Evolutionary conservation across 2,329 filamentous ascomycete species (phyloP).

Genomic region (Ceratocystis papillata): DNA sequence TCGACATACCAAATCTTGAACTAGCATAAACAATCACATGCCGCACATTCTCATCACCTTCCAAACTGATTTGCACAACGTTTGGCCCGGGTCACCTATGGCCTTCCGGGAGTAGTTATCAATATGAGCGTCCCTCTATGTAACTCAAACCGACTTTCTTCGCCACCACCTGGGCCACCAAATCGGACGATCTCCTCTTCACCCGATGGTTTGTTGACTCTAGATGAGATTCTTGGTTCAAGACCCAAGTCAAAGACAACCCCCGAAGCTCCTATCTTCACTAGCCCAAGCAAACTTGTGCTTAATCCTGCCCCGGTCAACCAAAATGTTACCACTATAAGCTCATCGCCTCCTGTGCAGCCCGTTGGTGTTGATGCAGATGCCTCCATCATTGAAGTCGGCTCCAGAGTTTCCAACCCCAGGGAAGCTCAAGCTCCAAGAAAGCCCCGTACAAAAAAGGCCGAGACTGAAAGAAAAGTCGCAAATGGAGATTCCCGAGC

Average conservation of each 20-base stretch:
- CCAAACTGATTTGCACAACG: neutral
- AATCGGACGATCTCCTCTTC: conserved; percentile 17
- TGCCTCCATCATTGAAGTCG: conserved; percentile 21
- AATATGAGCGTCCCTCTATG: conserved; percentile 8
- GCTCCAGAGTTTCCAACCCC: neutral
- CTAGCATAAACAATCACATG: conserved; percentile 5
- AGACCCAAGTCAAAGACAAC: neutral
- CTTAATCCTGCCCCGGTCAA: neutral
- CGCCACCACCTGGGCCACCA: neutral
- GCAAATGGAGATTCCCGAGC: neutral
- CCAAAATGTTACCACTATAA: neutral
- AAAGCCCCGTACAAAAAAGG: conserved; percentile 16
- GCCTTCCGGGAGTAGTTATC: neutral
- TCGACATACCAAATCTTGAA: neutral
- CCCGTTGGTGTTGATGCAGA: neutral
- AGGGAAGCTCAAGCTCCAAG: neutral
- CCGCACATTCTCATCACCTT: neutral
- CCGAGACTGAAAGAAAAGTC: neutral
- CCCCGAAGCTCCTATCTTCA: neutral
- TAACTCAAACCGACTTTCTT: neutral
- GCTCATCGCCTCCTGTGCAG: neutral
- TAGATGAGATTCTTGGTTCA: neutral
- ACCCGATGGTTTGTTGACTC: neutral
- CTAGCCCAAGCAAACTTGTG: neutral
- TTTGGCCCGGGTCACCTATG: neutral